These are phyloP conservation scores for Mycosphaerella arachidis DNA, from an alignment of 2,329 filamentous ascomycete genomes.

Conservation along the genomic window DNA sequence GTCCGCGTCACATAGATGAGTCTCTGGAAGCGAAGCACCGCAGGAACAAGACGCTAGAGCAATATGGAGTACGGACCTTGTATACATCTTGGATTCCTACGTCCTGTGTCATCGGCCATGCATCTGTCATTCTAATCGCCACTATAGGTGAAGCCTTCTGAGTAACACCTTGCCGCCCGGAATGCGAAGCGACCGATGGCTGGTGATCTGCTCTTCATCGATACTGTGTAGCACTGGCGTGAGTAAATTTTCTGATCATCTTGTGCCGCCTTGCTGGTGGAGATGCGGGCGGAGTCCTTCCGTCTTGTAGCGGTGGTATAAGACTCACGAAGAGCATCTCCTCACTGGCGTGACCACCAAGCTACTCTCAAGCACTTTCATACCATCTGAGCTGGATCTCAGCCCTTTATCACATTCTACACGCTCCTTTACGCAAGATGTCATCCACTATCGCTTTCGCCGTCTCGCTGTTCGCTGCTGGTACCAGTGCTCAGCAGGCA, in stretches of 20 bases:
- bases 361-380: neutral
- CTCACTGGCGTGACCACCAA: neutral
- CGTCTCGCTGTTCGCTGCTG: neutral
- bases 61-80: neutral
- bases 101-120: neutral
- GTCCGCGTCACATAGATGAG: neutral
- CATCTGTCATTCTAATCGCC: neutral
- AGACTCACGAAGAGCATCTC: neutral
- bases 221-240: neutral
- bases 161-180: neutral
- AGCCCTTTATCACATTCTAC: neutral
- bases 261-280: neutral
- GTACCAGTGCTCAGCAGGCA: conserved; percentile 34
- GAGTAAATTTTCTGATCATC: neutral
- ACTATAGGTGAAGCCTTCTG: neutral
- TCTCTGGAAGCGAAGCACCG: neutral
- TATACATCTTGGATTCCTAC: neutral
- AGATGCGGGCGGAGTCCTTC: neutral
- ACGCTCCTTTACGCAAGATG: neutral
- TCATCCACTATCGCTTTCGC: neutral
- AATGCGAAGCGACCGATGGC: neutral
- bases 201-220: neutral
- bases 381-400: neutral
- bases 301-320: neutral
- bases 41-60: neutral